A percentile compares a stretch with the other conserved stretches of the same genome.
Evolutionary conservation across 73 alveolate genomes (phyloP).

Genomic region (Paramecium bursaria): DNA sequence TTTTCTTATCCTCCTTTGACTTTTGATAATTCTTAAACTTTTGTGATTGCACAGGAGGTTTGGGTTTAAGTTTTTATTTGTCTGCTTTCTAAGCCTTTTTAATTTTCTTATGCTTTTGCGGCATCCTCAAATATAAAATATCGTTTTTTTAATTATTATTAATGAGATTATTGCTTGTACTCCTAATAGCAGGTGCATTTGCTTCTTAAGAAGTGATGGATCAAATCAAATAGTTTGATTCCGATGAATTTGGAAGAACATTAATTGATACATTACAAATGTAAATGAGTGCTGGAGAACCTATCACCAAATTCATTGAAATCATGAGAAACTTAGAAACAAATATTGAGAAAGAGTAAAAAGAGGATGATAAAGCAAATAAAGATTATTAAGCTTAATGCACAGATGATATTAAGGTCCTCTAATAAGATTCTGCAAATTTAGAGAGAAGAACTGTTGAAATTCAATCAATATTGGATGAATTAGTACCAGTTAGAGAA

Average conservation of each 20-base stretch:
- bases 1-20: no score
- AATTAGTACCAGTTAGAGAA: slow-evolving; percentile 49
- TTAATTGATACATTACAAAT: slow-evolving; percentile 44
- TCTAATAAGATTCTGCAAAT: slow-evolving; percentile 46
- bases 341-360: slow-evolving; percentile 34
- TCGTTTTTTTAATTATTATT: no score
- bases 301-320: slow-evolving; percentile 35
- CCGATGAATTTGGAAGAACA: slow-evolving; percentile 62
- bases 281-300: slow-evolving; percentile 54
- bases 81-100: no score
- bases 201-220: slow-evolving; percentile 13
- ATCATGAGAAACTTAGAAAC: slow-evolving; percentile 58
- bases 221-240: slow-evolving; percentile 52
- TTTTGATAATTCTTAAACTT: no score
- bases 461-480: slow-evolving; percentile 55
- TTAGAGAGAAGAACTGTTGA: slow-evolving; percentile 61
- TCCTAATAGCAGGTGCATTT: no score
- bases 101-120: no score
- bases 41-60: no score
- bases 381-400: slow-evolving; percentile 33
- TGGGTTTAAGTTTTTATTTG: no score
- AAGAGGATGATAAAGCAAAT: slow-evolving; percentile 51
- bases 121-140: no score
- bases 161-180: no score
- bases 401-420: slow-evolving; percentile 40